Evolutionary conservation across 225 moss, liverwort and hornwort genomes (phyloP).

Genomic region (Antitrichia curtipendula): DNA sequence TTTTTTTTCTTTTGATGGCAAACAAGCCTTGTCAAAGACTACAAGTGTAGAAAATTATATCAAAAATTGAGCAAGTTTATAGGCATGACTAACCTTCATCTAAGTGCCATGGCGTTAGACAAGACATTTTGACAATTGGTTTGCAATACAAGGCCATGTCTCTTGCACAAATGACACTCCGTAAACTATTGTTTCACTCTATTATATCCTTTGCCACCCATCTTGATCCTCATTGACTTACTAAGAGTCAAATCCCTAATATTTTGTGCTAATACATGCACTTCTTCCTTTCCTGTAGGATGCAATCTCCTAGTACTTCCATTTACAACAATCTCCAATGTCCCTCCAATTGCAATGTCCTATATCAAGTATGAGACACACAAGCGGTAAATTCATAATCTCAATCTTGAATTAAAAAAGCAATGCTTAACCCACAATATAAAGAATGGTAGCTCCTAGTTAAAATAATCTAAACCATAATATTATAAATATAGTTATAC

Average conservation of each 20-base stretch:
- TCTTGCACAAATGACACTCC: constrained; percentile 25
- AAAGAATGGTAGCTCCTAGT: not conserved
- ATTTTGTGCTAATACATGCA: constrained; percentile 20
- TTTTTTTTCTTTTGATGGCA: not conserved
- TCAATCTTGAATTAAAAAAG: not conserved
- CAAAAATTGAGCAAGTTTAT: not conserved
- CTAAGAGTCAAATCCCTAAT: constrained; percentile 12
- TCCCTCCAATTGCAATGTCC: constrained; percentile 28
- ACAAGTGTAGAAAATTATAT: accelerated
- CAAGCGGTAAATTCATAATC: not conserved
- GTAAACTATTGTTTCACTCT: constrained; percentile 15
- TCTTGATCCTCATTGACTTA: not conserved
- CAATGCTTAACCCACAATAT: not conserved
- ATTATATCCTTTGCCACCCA: constrained; percentile 15
- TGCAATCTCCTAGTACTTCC: constrained; percentile 21
- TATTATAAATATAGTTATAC: not conserved
- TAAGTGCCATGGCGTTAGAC: not conserved
- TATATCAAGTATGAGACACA: not conserved
- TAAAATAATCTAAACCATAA: not conserved
- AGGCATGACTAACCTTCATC: not conserved
- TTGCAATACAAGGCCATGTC: constrained; percentile 10
- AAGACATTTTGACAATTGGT: not conserved
- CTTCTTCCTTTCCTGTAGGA: constrained; percentile 19
- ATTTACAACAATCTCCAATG: constrained; percentile 26
- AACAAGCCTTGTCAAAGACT: accelerated